Evolutionary conservation across 352 stramenopile species (phyloP).

Genomic region (Phytopythium sindhum): DNA sequence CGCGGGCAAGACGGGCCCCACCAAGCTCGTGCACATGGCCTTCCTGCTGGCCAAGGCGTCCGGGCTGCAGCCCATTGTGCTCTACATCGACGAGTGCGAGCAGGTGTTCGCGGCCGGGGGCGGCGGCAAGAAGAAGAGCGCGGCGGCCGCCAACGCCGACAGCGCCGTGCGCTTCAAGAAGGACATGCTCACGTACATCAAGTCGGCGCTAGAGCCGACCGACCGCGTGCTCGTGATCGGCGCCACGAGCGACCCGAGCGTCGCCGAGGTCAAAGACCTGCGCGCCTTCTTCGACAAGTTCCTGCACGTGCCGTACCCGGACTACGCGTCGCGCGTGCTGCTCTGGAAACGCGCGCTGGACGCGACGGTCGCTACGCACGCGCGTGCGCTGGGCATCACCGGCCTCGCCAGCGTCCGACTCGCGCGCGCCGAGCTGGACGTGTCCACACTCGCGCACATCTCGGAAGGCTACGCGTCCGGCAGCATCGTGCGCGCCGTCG

Average conservation of each 20-base stretch:
- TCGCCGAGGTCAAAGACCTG: slow-evolving; percentile 86
- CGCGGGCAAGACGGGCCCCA: slow-evolving; percentile 84
- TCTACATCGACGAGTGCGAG: slow-evolving; percentile 94
- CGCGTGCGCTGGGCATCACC: slow-evolving; percentile 21
- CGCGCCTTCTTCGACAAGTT: slow-evolving; percentile 91
- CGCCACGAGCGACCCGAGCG: slow-evolving; percentile 78
- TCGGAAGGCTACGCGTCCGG: slow-evolving; percentile 90
- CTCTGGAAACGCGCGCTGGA: slow-evolving; percentile 87
- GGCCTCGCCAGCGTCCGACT: slow-evolving; percentile 15
- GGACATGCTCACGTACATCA: slow-evolving; percentile 92
- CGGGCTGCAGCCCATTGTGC: slow-evolving; percentile 85
- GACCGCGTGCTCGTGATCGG: slow-evolving; percentile 92
- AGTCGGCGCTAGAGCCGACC: slow-evolving; percentile 80
- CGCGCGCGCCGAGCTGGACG: slow-evolving; percentile 51
- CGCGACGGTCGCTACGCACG: slow-evolving; percentile 38
- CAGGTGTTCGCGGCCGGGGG: slow-evolving; percentile 78
- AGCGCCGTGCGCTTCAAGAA: slow-evolving; percentile 91
- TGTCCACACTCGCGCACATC: slow-evolving; percentile 89
- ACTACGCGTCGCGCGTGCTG: slow-evolving; percentile 88
- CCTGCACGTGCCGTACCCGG: slow-evolving; percentile 89
- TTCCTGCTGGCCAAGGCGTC: slow-evolving; percentile 89
- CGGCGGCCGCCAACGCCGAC: slow-evolving; percentile 42
- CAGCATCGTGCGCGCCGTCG: slow-evolving; percentile 73
- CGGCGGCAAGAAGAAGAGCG: slow-evolving; percentile 72
- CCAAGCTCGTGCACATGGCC: slow-evolving; percentile 94